Base-by-base conservation (phyloP, 2,329 filamentous ascomycete genomes). In the Proliferodiscus dingleyae region DNA sequence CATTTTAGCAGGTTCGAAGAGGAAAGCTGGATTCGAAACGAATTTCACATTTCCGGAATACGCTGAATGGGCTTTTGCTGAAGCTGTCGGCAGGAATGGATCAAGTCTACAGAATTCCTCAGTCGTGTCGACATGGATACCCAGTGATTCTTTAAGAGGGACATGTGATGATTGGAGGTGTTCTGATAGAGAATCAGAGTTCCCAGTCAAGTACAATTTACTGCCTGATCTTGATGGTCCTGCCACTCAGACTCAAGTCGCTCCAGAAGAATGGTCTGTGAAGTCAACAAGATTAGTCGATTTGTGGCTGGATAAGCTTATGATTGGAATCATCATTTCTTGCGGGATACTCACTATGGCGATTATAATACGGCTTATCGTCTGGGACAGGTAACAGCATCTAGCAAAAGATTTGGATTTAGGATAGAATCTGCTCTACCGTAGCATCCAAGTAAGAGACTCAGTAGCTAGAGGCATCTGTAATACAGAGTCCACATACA, bases 21-120 rank as follows among this genome's bases (percentile, higher is more conserved):
- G 13, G 13, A 43, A 22, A 15, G 30, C 22, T 2, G 30, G 18
- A 15, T 43, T 43, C 16, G 41, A 43, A 32, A 43, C 41, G 3
- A 21, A 2, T 2, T 37, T 28, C n/a, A 29, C 32, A 4, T 6
- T 37, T n/a, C n/a, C n/a, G 30, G 30, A 15, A 33, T 33, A 33
- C 18, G 8, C n/a, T 15, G 6, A 33, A 33, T 33, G 26, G 26
- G 26, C 26, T 29, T 29, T 29, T 9, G 26, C 26, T 10, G 26
- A 10, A n/a, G 26, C 26, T n/a, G 26, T 29, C 10, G 26, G 10
- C n/a, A n/a, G 10, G 26, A 29, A 29, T 29, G 26, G 26, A 9
- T 10, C 10, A 9, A 29, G 26, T 29, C 26, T 29, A 10, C 10
- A n/a, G 10, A 29, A 29, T 29, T 29, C 26, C n/a, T 29, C 26